Evolutionary conservation across 805 yeast genomes (phyloP), one percentile per base, ranked within the genome.

Genomic region (Kuraishia piskuri): DNA sequence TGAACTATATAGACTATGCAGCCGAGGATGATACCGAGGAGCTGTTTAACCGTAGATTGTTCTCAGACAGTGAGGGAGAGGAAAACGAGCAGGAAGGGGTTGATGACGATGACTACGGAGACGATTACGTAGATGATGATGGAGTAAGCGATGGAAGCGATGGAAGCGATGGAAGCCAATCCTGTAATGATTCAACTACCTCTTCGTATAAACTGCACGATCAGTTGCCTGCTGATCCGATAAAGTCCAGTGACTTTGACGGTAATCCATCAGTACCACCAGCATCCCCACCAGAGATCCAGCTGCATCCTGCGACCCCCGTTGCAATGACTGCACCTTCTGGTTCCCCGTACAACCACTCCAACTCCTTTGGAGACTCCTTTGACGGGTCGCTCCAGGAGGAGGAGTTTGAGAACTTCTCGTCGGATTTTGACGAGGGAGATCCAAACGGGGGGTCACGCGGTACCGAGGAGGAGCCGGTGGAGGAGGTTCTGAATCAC

Each of bases 11-110:
- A 20, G 71, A 69, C 55, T 63, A 59, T 22, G 65, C 62, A 9
- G 66, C 56, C 21, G 63, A 61, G 31, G 75, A 71, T 53, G 75
- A 71, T 40, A 71, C 75, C 0, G 74, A 70, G 54, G 66, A 61
- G 10, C 54, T 72, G 46, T 71, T 71, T 56, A 70, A 71, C 50
- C 56, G 75, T 46, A 65, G 66, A 50, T 52, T 71, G 19, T 71
- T 72, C 53, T 64, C 70, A 3, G 61, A 65, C 56, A 68, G 63
- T 50, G 67, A 63, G 31, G 66, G 61, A 36, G 57, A 56, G 19
- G 40, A 21, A 19, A 19, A 51, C 2, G 52, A 51, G n/a, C 25
- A 37, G 2, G 25, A 50, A 12, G 53, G 21, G 21, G 12, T 46
- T 14, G 51, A 46, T 6, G 53, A 56, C 17, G 36, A 50, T 14